Conservation (phyloP, 257 asterid species). For the Solanum phureja region DNA sequence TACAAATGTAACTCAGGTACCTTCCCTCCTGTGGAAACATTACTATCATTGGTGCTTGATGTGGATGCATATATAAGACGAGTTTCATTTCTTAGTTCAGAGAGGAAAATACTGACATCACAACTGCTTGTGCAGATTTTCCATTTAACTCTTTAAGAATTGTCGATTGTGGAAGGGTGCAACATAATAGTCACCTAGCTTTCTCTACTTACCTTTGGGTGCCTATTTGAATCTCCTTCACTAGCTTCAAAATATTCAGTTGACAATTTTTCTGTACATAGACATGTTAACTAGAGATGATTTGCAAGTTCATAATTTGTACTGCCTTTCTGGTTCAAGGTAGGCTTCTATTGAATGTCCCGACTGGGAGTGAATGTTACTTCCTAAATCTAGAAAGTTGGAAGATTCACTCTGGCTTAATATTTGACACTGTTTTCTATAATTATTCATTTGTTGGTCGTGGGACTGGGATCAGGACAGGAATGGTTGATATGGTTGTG, state of each 20-base stretch:
- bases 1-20: constrained; percentile 95
- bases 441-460: background rate
- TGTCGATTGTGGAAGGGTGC: background rate
- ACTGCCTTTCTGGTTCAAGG: background rate
- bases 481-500: background rate
- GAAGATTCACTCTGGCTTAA: background rate
- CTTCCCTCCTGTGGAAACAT: background rate
- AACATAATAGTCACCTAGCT: background rate
- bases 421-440: background rate
- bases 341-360: background rate
- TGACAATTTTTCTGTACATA: background rate
- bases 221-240: background rate
- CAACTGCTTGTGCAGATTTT: background rate
- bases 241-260: background rate
- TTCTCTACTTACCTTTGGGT: background rate
- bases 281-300: background rate
- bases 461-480: background rate
- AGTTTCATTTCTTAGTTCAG: background rate
- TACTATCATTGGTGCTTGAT: background rate
- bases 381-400: background rate
- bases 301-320: background rate
- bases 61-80: background rate
- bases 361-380: background rate
- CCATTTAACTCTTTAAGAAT: background rate
- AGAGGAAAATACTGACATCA: background rate